phyloP scores from a whole-genome alignment of 495 filamentous ascomycete genomes.

The Astrocystis sublimbata region DNA sequence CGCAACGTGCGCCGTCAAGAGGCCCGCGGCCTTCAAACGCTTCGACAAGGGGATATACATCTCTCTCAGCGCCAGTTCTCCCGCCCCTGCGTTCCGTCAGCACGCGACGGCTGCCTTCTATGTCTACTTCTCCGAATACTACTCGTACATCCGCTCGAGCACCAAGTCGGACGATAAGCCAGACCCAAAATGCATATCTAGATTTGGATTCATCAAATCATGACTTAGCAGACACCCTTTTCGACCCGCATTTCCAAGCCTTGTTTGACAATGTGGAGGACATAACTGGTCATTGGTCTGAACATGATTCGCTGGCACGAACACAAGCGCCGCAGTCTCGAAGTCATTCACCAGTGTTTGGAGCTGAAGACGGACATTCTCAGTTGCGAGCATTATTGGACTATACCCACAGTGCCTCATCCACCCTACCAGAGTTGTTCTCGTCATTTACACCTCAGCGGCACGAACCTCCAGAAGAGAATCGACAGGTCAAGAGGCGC shows the following conservation, averaged over 20 bases:
- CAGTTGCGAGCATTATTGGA: slow-evolving; percentile 51
- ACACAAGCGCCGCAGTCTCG: not conserved
- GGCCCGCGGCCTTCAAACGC: slow-evolving; percentile 37
- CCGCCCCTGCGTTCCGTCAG: slow-evolving; percentile 42
- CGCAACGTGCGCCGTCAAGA: slow-evolving; percentile 38
- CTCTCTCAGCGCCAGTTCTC: slow-evolving; percentile 33
- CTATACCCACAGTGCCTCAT: slow-evolving; percentile 33
- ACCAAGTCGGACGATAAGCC: slow-evolving; percentile 28
- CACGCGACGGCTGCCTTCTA: slow-evolving; percentile 30
- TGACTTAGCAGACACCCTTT: not conserved
- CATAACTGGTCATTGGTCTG: not conserved
- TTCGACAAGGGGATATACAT: slow-evolving; percentile 23
- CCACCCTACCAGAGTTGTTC: slow-evolving; percentile 22
- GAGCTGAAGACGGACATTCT: slow-evolving; percentile 40
- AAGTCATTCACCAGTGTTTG: not conserved
- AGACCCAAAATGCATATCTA: slow-evolving; percentile 32
- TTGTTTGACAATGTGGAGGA: not conserved
- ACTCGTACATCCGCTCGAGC: slow-evolving; percentile 27
- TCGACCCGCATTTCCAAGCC: not conserved
- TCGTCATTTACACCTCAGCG: slow-evolving; percentile 29
- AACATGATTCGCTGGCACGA: not conserved
- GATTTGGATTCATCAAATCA: not conserved
- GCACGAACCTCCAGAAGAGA: slow-evolving; percentile 44
- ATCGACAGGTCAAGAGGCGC: slow-evolving; percentile 65
- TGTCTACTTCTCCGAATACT: slow-evolving; percentile 27